These are phyloP conservation scores for Sclerospora graminicola DNA, from an alignment of 352 stramenopile species.

Conservation along the genomic window DNA sequence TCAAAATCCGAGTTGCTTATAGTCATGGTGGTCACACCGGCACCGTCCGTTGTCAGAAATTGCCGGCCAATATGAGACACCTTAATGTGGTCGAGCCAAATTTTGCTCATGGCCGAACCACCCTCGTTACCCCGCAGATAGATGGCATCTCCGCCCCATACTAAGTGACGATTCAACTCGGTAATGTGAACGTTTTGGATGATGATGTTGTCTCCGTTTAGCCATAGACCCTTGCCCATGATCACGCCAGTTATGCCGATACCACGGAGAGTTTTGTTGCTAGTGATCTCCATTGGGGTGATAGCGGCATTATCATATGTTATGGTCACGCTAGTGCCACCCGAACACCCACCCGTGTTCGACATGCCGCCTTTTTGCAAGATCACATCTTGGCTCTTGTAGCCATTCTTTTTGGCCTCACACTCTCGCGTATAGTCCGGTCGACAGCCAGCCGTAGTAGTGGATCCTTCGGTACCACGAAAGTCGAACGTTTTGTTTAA, in stretches of 20 bases:
- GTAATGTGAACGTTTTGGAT: too few relatives aligned
- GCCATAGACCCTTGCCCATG: constrained; percentile 19
- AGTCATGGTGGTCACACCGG: constrained; percentile 4
- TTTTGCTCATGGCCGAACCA: constrained; percentile 2
- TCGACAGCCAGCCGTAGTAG: constrained; percentile 12
- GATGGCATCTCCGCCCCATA: constrained; percentile 17
- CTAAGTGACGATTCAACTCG: constrained; percentile 14
- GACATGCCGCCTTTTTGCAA: constrained; percentile 25
- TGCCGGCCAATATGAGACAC: constrained; percentile 21
- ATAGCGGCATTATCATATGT: constrained; percentile 18
- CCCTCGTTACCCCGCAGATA: constrained; percentile 2
- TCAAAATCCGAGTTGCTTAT: constrained; percentile 21
- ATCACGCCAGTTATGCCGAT: constrained; percentile 19
- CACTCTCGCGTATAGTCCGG: constrained; percentile 13
- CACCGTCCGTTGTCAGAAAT: constrained; percentile 20
- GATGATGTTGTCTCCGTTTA: too few relatives aligned
- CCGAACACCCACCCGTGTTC: constrained; percentile 3
- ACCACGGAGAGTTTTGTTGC: constrained; percentile 21
- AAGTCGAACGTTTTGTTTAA: too few relatives aligned
- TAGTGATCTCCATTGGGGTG: constrained; percentile 6
- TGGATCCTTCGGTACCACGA: constrained; percentile 16
- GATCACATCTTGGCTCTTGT: constrained; percentile 28
- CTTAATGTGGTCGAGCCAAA: constrained; percentile 29
- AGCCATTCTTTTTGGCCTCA: constrained; percentile 30
- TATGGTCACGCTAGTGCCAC: too few relatives aligned